A percentile compares a stretch with the other conserved stretches of the same genome.
Evolutionary conservation across 2,329 filamentous ascomycete genomes (phyloP).

Genomic region (Botrytis fabae): DNA sequence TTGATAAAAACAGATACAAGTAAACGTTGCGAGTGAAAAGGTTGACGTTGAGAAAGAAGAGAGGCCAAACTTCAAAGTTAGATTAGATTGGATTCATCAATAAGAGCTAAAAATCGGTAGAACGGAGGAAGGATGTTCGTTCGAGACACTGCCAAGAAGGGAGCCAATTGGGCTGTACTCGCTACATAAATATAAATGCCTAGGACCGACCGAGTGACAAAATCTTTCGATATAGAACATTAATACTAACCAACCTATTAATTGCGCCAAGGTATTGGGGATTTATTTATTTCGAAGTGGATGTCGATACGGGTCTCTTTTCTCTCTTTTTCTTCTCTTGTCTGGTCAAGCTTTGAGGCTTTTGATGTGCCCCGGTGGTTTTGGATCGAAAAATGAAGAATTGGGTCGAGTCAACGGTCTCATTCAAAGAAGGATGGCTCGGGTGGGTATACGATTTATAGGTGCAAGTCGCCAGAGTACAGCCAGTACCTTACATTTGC

Average conservation of each 20-base stretch:
- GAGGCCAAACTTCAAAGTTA: slow-evolving; percentile 5
- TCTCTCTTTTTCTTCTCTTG: not conserved
- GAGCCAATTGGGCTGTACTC: not conserved
- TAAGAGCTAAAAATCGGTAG: slow-evolving; percentile 18
- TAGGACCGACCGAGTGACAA: not conserved
- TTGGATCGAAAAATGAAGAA: not conserved
- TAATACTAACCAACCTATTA: slow-evolving; percentile 7
- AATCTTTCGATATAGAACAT: not conserved
- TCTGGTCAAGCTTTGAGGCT: not conserved
- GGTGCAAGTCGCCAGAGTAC: not conserved
- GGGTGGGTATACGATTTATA: not conserved
- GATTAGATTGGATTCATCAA: slow-evolving; percentile 15
- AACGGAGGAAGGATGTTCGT: slow-evolving; percentile 18
- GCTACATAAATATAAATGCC: not conserved
- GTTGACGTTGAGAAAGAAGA: slow-evolving; percentile 12
- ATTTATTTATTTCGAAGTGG: not conserved
- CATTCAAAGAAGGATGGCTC: not conserved
- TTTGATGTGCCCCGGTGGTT: not conserved
- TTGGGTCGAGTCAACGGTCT: not conserved
- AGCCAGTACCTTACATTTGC: not conserved
- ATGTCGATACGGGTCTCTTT: not conserved
- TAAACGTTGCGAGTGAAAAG: not conserved
- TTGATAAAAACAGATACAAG: not conserved
- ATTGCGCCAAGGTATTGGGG: not conserved
- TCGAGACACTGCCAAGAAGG: slow-evolving; percentile 10